A percentile compares a stretch with the other conserved stretches of the same genome.
Evolutionary conservation across 2,329 filamentous ascomycete genomes (phyloP).

Genomic region (Penicillium corylophilum): DNA sequence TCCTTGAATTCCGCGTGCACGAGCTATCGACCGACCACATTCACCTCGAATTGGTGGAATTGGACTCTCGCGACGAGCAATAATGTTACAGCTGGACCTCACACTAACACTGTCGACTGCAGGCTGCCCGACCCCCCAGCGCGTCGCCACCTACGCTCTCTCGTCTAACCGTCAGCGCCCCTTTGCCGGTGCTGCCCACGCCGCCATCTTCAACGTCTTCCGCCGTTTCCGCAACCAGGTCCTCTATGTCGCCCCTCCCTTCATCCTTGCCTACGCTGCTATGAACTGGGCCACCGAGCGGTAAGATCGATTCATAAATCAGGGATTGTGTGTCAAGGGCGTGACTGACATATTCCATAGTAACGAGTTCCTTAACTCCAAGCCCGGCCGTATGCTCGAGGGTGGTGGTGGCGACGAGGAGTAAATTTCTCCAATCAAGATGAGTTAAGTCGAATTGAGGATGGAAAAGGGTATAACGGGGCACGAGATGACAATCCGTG

Average conservation of each 20-base stretch:
- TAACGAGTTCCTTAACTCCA: constrained; percentile 53
- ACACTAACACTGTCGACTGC: background rate
- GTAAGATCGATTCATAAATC: constrained; percentile 54
- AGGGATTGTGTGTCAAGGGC: background rate
- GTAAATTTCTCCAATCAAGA: constrained; percentile 26
- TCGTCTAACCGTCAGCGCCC: constrained; percentile 87
- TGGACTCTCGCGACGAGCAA: background rate
- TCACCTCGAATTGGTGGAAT: background rate
- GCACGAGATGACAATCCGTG: constrained; percentile 13
- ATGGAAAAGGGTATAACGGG: constrained; percentile 16
- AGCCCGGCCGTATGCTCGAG: constrained; percentile 44
- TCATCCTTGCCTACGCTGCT: constrained; percentile 73
- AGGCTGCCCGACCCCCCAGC: constrained; percentile 50
- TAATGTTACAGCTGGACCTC: background rate
- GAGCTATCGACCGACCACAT: background rate
- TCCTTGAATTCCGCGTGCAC: constrained; percentile 13
- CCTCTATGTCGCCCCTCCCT: constrained; percentile 80
- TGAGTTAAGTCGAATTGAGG: constrained; percentile 6
- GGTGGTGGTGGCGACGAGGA: constrained; percentile 28
- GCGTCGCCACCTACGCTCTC: constrained; percentile 69
- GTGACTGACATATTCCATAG: constrained; percentile 28
- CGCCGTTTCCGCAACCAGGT: constrained; percentile 82
- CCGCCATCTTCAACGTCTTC: constrained; percentile 93
- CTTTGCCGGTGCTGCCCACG: constrained; percentile 72
- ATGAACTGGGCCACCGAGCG: constrained; percentile 90